Percentiles rank a stretch among this genome's conserved stretches.
phyloP scores from a whole-genome alignment of 1,139 yeast species.

The Candida tropicalis region DNA sequence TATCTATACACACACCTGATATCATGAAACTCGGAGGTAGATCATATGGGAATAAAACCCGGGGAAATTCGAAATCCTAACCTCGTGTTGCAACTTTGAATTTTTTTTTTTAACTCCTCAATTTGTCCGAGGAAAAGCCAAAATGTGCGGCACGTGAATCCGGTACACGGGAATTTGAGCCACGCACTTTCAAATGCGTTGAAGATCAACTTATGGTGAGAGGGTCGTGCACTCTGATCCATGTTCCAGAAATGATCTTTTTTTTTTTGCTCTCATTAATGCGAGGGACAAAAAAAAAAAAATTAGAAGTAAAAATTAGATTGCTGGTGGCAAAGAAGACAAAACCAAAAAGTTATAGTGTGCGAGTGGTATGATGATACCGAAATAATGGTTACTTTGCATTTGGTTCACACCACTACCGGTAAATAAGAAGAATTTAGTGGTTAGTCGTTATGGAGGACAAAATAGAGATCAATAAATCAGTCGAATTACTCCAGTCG shows the following conservation, averaged over 20 bases:
- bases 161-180: background rate
- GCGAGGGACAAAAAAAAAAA: background rate
- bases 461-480: no score
- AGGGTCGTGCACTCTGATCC: background rate
- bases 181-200: background rate
- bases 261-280: no score
- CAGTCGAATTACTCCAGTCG: background rate
- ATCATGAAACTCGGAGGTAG: no score
- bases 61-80: background rate
- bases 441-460: no score
- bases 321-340: background rate
- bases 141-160: background rate
- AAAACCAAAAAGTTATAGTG: background rate
- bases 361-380: conserved; percentile 1
- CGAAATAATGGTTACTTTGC: background rate
- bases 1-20: no score
- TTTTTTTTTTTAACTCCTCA: no score
- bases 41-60: background rate
- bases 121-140: conserved; percentile 1
- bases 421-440: background rate
- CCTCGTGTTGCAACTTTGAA: background rate
- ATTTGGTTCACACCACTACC: conserved; percentile 4
- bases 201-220: background rate
- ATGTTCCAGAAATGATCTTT: background rate
- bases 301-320: no score